Evolutionary conservation across 179 eudicot genomes (phyloP).

Genomic region (Beta corolliflora): DNA sequence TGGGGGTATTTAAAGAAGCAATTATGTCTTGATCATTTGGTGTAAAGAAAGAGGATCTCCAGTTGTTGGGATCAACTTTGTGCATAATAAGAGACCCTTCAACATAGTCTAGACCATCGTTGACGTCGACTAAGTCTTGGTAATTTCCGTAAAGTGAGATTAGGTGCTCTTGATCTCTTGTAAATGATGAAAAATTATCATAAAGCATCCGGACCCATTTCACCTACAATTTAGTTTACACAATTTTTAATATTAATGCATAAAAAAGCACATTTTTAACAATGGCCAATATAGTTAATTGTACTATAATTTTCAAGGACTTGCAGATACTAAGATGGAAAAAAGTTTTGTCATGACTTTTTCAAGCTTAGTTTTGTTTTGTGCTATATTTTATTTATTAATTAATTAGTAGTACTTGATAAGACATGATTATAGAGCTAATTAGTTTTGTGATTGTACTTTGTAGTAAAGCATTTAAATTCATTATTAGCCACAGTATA

Average conservation of each 20-base stretch:
- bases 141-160: slow-evolving; percentile 49
- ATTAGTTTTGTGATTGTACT: neutral
- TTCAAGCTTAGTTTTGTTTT: slow-evolving; percentile 11
- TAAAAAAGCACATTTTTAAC: neutral
- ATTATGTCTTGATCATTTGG: slow-evolving; percentile 48
- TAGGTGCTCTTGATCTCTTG: slow-evolving; percentile 81
- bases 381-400: neutral
- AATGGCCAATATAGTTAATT: too few species aligned
- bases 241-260: neutral
- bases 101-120: slow-evolving; percentile 51
- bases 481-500: neutral
- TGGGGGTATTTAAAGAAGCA: slow-evolving; percentile 41
- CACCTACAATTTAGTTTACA: slow-evolving; percentile 44
- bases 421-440: slow-evolving; percentile 14
- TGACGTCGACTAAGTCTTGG: slow-evolving; percentile 14
- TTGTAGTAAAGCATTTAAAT: neutral
- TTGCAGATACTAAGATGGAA: neutral
- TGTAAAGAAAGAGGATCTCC: slow-evolving; percentile 88
- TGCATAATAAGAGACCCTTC: slow-evolving; percentile 71
- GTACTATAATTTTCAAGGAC: too few species aligned
- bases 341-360: slow-evolving; percentile 28
- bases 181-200: slow-evolving; percentile 55
- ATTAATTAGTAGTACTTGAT: slow-evolving; percentile 1
- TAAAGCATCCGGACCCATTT: slow-evolving; percentile 87
- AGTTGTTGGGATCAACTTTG: slow-evolving; percentile 58